Conservation (phyloP, 148 eudicot genomes). For the Chenopodium suecicum region DNA sequence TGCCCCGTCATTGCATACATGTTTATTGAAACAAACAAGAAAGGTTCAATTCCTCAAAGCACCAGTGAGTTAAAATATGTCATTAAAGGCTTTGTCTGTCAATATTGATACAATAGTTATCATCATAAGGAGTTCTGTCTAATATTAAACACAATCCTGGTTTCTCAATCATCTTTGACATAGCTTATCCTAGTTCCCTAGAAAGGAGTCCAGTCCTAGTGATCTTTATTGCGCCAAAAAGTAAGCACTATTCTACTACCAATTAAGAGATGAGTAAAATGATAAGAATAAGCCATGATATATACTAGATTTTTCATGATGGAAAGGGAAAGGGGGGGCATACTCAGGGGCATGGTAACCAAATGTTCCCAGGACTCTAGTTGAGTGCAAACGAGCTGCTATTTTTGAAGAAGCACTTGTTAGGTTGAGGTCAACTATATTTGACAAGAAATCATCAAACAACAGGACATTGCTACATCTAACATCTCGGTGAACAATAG, state of each 20-base stretch:
- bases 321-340: conserved; percentile 5
- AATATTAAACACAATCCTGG: too few species aligned
- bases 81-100: background rate
- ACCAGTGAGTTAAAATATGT: too few species aligned
- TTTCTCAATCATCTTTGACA: too few species aligned
- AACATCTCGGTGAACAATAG: conserved; percentile 71
- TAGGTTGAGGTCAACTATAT: conserved; percentile 35
- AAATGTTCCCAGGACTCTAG: conserved; percentile 76
- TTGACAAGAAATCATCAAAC: conserved; percentile 58
- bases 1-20: conserved; percentile 99
- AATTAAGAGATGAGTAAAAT: background rate
- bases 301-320: background rate
- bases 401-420: conserved; percentile 64
- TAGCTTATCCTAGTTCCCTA: background rate
- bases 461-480: conserved; percentile 75
- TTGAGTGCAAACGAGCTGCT: conserved; percentile 77
- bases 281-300: too few species aligned
- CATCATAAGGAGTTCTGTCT: too few species aligned
- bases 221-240: background rate
- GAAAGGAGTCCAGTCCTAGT: background rate
- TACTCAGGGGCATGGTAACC: conserved; percentile 88
- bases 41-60: background rate
- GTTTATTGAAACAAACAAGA: conserved; percentile 2
- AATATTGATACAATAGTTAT: too few species aligned
- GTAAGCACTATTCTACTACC: background rate